phyloP scores from a whole-genome alignment of 257 asterid genomes.

The Cruciata laevipes region DNA sequence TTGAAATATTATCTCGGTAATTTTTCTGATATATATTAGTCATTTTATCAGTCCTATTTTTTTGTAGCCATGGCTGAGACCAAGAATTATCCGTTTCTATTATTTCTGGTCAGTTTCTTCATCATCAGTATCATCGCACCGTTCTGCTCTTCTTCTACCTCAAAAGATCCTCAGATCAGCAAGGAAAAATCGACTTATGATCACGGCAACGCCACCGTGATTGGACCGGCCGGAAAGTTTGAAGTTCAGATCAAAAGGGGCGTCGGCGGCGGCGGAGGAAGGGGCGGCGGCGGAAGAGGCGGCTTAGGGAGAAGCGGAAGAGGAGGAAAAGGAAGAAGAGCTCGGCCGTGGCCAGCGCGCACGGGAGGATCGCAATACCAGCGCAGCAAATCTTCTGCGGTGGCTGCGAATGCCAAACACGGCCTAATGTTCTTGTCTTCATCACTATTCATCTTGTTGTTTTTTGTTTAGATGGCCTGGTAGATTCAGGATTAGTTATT shows the following conservation, averaged over 20 bases:
- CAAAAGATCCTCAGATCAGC: not conserved
- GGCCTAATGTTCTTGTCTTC: not conserved
- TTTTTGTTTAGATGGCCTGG: not conserved
- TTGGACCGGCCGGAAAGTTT: not conserved
- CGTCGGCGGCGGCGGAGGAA: not conserved
- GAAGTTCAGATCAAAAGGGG: not conserved
- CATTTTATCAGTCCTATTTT: not conserved
- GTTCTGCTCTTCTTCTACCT: not conserved
- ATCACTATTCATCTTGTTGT: not conserved
- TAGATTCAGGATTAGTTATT: not conserved
- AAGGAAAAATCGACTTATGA: no score
- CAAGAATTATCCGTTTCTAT: not conserved
- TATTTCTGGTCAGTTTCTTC: not conserved
- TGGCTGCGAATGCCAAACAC: not conserved
- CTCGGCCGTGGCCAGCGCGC: not conserved
- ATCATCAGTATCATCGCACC: not conserved
- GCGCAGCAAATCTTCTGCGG: not conserved
- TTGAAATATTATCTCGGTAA: no score
- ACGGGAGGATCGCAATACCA: not conserved
- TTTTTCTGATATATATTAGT: no score
- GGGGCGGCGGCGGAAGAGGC: not conserved
- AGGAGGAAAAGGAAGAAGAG: not conserved
- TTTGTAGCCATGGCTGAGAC: not conserved
- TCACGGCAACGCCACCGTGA: not conserved
- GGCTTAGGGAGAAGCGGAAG: not conserved